Percentiles rank a stretch among this genome's conserved stretches.
phyloP scores from a whole-genome alignment of 1,139 yeast genomes.

The Yamadazyma taylorii region DNA sequence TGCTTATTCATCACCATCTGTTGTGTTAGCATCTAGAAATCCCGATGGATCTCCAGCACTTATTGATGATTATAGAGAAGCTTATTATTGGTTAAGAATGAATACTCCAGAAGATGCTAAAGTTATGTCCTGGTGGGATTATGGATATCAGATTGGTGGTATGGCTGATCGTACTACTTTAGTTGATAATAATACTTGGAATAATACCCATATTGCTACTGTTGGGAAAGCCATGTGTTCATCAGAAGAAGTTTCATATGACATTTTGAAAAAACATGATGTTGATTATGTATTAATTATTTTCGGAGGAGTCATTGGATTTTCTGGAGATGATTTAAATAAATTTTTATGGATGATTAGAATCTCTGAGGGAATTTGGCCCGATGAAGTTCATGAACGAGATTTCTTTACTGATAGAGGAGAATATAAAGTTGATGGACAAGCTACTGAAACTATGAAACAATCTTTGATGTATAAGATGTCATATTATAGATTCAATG shows the following conservation, averaged over 20 bases:
- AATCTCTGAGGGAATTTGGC: conserved; percentile 99
- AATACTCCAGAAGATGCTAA: conserved; percentile 95
- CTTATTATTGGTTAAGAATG: conserved; percentile 98
- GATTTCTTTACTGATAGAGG: conserved; percentile 82
- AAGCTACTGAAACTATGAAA: conserved; percentile 82
- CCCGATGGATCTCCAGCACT: conserved; percentile 84
- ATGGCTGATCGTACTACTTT: conserved; percentile 99
- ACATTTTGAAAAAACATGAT: conserved; percentile 85
- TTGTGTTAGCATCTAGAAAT: conserved; percentile 79
- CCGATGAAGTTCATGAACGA: conserved; percentile 89
- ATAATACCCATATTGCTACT: conserved; percentile 99
- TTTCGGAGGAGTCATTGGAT: conserved; percentile 93
- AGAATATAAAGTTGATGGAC: conserved; percentile 82
- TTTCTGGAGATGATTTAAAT: conserved; percentile 95
- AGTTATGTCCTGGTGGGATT: conserved; percentile 99
- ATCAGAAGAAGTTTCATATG: conserved; percentile 82
- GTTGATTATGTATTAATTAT: conserved; percentile 93
- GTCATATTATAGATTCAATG: conserved; percentile 86
- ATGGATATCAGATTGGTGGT: conserved; percentile 99
- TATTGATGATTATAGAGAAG: conserved; percentile 98
- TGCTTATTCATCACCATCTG: conserved; percentile 97
- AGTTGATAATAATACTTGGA: conserved; percentile 99
- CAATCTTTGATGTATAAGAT: conserved; percentile 92
- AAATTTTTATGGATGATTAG: conserved; percentile 99
- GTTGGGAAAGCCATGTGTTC: conserved; percentile 98